Evolutionary conservation across 208 protist genomes (phyloP).

Genomic region (Crithidia acanthocephali): DNA sequence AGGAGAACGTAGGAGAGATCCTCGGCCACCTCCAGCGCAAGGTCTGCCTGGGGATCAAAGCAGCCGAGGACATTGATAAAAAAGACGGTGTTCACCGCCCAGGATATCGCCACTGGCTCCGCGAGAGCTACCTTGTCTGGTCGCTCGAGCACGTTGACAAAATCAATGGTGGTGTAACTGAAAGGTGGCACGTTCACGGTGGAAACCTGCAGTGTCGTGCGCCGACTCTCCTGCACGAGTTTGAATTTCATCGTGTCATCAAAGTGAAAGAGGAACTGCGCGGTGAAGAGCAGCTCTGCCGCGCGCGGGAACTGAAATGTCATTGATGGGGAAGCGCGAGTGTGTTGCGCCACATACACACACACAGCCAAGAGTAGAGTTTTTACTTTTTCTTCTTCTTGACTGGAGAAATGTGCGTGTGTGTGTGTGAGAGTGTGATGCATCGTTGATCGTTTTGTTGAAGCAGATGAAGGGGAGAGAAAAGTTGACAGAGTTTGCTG

Average conservation of each 20-base stretch:
- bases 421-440: no score
- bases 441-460: no score
- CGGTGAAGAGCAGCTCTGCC: conserved; percentile 25
- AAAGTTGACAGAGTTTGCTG: no score
- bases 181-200: conserved; percentile 52
- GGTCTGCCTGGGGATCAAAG: conserved; percentile 45
- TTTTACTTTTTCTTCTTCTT: no score
- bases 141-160: conserved; percentile 14
- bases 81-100: conserved; percentile 51
- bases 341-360: no score
- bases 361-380: no score
- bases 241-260: conserved; percentile 51
- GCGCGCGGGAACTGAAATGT: conserved; percentile 37
- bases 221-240: conserved; percentile 22
- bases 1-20: conserved; percentile 49
- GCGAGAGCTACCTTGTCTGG: conserved; percentile 12
- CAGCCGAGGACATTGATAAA: conserved; percentile 48
- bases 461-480: no score
- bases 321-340: background rate
- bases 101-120: conserved; percentile 34
- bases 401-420: no score
- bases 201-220: conserved; percentile 36
- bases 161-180: conserved; percentile 62
- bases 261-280: conserved; percentile 43
- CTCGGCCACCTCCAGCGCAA: conserved; percentile 48